phyloP scores from a whole-genome alignment of 108 stramenopile species.

The Cyclotella kingstonii region DNA sequence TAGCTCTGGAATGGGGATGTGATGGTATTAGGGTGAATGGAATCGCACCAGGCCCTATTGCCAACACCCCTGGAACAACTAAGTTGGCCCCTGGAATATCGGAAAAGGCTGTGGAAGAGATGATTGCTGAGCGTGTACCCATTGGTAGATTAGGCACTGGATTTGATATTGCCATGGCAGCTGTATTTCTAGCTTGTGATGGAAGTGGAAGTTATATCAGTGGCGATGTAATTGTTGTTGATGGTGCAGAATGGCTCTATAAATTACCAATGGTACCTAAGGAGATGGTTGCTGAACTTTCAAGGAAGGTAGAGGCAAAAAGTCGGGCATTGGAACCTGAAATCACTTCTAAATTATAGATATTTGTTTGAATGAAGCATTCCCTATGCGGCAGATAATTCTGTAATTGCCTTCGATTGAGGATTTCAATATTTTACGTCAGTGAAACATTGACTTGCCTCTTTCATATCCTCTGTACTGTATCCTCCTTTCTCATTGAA shows the following conservation, averaged over 20 bases:
- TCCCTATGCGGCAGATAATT: too few relatives aligned
- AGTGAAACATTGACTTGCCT: too few relatives aligned
- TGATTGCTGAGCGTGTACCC: slow-evolving; percentile 69
- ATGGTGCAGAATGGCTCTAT: slow-evolving; percentile 82
- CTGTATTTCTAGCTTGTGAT: slow-evolving; percentile 64
- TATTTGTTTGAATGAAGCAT: background rate
- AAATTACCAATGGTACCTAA: slow-evolving; percentile 73
- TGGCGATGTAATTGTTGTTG: slow-evolving; percentile 78
- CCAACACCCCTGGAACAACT: slow-evolving; percentile 90
- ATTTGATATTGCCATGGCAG: slow-evolving; percentile 83
- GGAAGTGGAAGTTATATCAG: slow-evolving; percentile 61
- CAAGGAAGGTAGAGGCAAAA: slow-evolving; percentile 66
- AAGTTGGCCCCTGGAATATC: slow-evolving; percentile 82
- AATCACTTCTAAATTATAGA: slow-evolving; percentile 36
- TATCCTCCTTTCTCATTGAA: too few relatives aligned
- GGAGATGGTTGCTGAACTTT: slow-evolving; percentile 73
- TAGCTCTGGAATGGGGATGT: slow-evolving; percentile 92
- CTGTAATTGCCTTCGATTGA: too few relatives aligned
- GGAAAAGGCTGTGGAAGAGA: slow-evolving; percentile 43
- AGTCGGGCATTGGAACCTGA: slow-evolving; percentile 52
- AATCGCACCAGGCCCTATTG: slow-evolving; percentile 94
- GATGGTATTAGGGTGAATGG: slow-evolving; percentile 88
- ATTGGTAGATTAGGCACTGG: slow-evolving; percentile 73
- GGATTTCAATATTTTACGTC: too few relatives aligned
- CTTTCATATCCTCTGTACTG: too few relatives aligned